Conservation (phyloP, 306 rosid species). For the Casuarina cunninghamiana region DNA sequence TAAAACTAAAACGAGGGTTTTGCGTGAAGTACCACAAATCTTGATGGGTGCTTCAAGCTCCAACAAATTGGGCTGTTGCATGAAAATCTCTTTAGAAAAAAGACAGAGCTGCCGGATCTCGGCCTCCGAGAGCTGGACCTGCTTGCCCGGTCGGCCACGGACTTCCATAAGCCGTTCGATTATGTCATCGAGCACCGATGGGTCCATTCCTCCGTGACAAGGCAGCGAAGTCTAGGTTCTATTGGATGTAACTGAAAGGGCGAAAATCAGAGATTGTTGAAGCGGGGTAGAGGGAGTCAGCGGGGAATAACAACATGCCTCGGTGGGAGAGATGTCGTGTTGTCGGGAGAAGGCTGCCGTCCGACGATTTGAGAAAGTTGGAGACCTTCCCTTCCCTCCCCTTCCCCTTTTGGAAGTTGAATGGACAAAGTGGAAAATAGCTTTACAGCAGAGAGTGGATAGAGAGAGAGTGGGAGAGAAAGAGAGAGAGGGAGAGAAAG, state of each 20-base stretch:
- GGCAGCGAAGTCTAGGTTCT: slow-evolving; percentile 24
- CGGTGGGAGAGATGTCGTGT: slow-evolving; percentile 37
- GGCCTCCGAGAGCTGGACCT: slow-evolving; percentile 85
- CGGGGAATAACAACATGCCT: slow-evolving; percentile 37
- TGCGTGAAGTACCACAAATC: slow-evolving; percentile 65
- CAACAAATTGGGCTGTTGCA: slow-evolving; percentile 80
- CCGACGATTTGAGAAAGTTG: slow-evolving; percentile 14
- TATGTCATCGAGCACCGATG: slow-evolving; percentile 72
- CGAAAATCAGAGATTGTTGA: slow-evolving; percentile 6
- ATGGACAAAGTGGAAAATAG: background rate
- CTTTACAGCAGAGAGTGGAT: background rate
- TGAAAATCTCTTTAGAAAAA: slow-evolving; percentile 65
- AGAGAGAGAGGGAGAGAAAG: too few relatives aligned
- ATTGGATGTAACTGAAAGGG: background rate
- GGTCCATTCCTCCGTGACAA: slow-evolving; percentile 55
- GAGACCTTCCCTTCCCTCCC: background rate
- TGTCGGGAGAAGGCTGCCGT: slow-evolving; percentile 29
- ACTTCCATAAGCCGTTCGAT: slow-evolving; percentile 81
- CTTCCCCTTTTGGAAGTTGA: background rate
- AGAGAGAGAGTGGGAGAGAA: too few relatives aligned
- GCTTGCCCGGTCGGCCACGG: slow-evolving; percentile 83
- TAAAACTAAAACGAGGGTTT: slow-evolving; percentile 1
- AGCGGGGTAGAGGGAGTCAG: background rate
- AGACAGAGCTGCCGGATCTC: slow-evolving; percentile 93
- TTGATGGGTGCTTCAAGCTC: slow-evolving; percentile 92